These are phyloP conservation scores for Pleurotus sapidus DNA, from an alignment of 768 basidiomycete species.

Conservation along the genomic window DNA sequence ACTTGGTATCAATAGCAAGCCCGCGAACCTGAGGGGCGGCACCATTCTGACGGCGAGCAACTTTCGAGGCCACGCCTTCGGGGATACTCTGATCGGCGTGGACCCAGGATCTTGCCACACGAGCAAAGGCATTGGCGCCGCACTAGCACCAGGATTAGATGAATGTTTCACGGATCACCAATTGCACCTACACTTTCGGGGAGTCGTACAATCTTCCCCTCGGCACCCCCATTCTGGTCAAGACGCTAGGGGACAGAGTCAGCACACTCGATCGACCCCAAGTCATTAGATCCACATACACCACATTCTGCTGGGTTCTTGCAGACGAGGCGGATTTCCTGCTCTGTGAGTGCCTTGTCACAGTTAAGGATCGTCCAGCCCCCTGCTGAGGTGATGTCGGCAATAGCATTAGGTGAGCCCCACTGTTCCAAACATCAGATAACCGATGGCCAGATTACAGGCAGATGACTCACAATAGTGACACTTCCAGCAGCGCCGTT, in stretches of 20 bases:
- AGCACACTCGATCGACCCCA: slow-evolving; percentile 26
- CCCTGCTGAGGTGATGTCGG: slow-evolving; percentile 1
- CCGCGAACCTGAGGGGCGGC: slow-evolving; percentile 38
- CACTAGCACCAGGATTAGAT: slow-evolving; percentile 26
- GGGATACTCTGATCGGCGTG: slow-evolving; percentile 43
- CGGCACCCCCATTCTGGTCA: slow-evolving; percentile 36
- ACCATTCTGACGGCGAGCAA: slow-evolving; percentile 23
- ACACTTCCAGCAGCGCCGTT: slow-evolving; percentile 1
- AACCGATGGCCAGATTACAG: neutral
- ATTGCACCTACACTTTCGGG: slow-evolving; percentile 48
- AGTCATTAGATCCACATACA: slow-evolving; percentile 29
- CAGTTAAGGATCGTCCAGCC: slow-evolving; percentile 2
- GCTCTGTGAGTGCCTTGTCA: neutral
- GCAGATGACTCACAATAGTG: slow-evolving; percentile 8
- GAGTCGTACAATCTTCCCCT: slow-evolving; percentile 51
- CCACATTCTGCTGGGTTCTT: slow-evolving; percentile 13
- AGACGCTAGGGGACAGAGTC: slow-evolving; percentile 41
- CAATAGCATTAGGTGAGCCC: neutral
- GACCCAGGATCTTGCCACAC: slow-evolving; percentile 37
- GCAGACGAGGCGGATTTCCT: slow-evolving; percentile 9
- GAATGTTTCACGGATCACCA: slow-evolving; percentile 24
- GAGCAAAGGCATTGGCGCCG: slow-evolving; percentile 35
- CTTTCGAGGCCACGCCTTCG: slow-evolving; percentile 18
- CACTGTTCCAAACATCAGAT: slow-evolving; percentile 1
- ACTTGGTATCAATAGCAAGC: slow-evolving; percentile 39